A percentile compares a stretch with the other conserved stretches of the same genome.
Evolutionary conservation across 176 grass and related monocot species (phyloP).

Genomic region (Rhynchospora breviuscula): DNA sequence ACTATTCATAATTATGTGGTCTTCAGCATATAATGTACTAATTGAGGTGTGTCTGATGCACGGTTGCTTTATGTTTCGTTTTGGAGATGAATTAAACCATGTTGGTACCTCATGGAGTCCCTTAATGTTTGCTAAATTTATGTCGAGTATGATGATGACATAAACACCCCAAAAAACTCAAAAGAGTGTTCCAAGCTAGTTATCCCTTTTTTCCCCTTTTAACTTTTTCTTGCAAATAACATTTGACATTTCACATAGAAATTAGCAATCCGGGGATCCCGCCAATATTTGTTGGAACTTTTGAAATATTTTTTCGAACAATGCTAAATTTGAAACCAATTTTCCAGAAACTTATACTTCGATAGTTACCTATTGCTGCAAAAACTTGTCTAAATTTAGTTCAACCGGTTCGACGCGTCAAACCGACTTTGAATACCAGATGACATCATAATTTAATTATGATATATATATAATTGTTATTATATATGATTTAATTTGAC

Average conservation of each 20-base stretch:
- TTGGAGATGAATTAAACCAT: not conserved
- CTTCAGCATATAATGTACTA: not conserved
- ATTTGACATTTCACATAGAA: not conserved
- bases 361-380: no score
- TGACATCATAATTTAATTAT: no score
- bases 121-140: not conserved
- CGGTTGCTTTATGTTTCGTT: not conserved
- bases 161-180: not conserved
- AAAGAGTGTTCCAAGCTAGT: not conserved
- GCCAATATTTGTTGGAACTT: no score
- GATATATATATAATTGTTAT: no score
- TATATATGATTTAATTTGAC: no score
- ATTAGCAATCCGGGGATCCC: not conserved
- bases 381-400: no score
- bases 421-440: no score
- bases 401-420: no score
- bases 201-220: not conserved
- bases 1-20: not conserved
- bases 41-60: not conserved
- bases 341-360: no score
- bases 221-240: not conserved
- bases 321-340: no score
- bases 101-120: not conserved
- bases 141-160: not conserved
- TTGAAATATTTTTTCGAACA: no score